Evolutionary conservation across 768 basidiomycete species (phyloP), one percentile per base, ranked within the genome.

Genomic region (Asterophora lycoperdoides): DNA sequence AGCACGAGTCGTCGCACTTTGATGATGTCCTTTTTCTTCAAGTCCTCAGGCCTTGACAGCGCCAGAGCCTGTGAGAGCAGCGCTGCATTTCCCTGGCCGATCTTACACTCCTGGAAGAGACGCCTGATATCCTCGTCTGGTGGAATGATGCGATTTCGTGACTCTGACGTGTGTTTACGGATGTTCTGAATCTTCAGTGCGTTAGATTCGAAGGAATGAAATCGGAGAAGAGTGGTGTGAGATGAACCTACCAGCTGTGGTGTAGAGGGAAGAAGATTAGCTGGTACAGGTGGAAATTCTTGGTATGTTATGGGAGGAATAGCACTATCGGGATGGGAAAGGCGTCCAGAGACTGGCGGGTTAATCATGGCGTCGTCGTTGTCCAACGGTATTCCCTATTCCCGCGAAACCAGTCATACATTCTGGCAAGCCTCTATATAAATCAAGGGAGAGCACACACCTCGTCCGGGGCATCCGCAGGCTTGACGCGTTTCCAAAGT

Each of bases 111-210:
- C 56, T 91, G 82, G 57, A 89, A 81, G 41, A 96, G 66, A 13
- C 88, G 75, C 10, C 84, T 75, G 42, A 93, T 88, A 57, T 96
- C 90, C 56, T 95, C 92, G 34, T 93, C 89, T 15, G 69, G 78
- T 0, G 91, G 83, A 30, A 93, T 79, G 38, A 81, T 34, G 17
- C 71, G 68, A 52, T 72, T 72, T 15, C 66, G 62, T 13, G 61
- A 40, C 15, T 55, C 63, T 2, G 66, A 63, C 43, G 71, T 72
- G 38, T 71, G 71, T 56, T 71, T 73, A 37, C 68, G 68, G 34
- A 46, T 59, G 44, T 23, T 23, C 23, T 23, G 23, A 23, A 23
- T 23, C 23, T 23, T 49, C 60, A 51, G 41, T 63, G 59, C 52
- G 44, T 58, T 44, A 15, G 17, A 42, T 18, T 8, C 23, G 6